A percentile compares a stretch with the other conserved stretches of the same genome.
Conservation (phyloP, 2,329 filamentous ascomycete species). For the Ceratocystis cacaofunesta region DNA sequence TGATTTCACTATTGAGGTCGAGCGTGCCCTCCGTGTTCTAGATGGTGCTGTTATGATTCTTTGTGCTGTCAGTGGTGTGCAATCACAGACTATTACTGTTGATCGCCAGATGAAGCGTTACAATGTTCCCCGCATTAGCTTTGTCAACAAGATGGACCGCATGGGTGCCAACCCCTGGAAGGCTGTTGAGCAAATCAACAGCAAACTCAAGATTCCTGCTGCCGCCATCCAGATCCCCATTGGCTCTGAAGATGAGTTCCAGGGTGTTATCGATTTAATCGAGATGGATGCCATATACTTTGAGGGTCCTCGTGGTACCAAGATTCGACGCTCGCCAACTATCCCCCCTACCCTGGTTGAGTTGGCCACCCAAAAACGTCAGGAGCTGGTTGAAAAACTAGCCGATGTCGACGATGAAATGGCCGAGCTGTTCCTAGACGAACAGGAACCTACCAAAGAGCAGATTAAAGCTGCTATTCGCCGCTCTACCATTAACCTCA, state of each 20-base stretch:
- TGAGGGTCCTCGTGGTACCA: conserved; percentile 67
- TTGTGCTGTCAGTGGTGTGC: conserved; percentile 91
- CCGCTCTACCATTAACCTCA: conserved; percentile 70
- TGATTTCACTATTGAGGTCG: conserved; percentile 97
- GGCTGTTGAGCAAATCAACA: conserved; percentile 92
- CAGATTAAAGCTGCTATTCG: conserved; percentile 91
- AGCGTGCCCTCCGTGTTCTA: conserved; percentile 82
- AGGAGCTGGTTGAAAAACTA: conserved; percentile 79
- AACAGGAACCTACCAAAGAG: conserved; percentile 58
- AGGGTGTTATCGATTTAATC: conserved; percentile 84
- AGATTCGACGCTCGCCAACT: conserved; percentile 59
- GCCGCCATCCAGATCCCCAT: conserved; percentile 93
- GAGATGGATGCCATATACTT: conserved; percentile 90
- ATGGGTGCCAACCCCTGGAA: conserved; percentile 98
- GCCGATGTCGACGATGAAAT: conserved; percentile 98
- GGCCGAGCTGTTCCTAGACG: conserved; percentile 84
- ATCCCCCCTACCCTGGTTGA: conserved; percentile 66
- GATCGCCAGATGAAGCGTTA: conserved; percentile 98
- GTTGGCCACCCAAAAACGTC: conserved; percentile 68
- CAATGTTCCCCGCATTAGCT: conserved; percentile 87
- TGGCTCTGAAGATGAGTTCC: conserved; percentile 77
- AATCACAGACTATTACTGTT: conserved; percentile 95
- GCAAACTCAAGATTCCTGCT: conserved; percentile 82
- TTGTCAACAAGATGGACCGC: conserved; percentile 99
- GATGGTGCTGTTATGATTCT: conserved; percentile 98